phyloP scores from a whole-genome alignment of 2,329 filamentous ascomycete genomes.

The Aspergillus sp. region DNA sequence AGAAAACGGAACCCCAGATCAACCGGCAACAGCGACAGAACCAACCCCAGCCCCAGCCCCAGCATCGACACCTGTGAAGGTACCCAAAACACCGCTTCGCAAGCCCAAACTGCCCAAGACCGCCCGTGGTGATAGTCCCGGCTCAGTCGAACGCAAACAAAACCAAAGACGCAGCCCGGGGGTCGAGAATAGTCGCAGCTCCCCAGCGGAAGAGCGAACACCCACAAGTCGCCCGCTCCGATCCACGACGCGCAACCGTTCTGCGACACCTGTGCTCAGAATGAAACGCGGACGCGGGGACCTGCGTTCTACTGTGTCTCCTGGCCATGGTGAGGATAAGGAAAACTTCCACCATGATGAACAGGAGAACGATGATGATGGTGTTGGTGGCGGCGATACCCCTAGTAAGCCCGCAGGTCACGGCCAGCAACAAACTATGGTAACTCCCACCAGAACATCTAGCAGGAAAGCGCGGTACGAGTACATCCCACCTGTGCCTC shows the following conservation, averaged over 20 bases:
- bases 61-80: background rate
- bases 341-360: slow-evolving; percentile 14
- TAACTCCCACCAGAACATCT: slow-evolving; percentile 19
- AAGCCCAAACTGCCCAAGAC: slow-evolving; percentile 33
- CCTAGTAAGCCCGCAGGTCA: background rate
- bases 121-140: slow-evolving; percentile 32
- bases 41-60: background rate
- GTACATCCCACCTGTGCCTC: slow-evolving; percentile 43
- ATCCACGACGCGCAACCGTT: slow-evolving; percentile 19
- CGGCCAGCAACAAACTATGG: slow-evolving; percentile 2
- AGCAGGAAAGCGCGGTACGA: slow-evolving; percentile 23
- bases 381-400: background rate
- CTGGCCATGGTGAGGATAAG: slow-evolving; percentile 12
- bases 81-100: slow-evolving; percentile 15
- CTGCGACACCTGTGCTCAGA: slow-evolving; percentile 18
- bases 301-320: slow-evolving; percentile 18
- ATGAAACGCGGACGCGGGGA: slow-evolving; percentile 24
- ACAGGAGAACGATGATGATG: background rate
- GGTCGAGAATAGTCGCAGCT: background rate
- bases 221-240: slow-evolving; percentile 19
- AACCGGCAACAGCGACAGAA: slow-evolving; percentile 1
- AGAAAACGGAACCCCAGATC: background rate
- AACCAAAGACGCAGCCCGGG: background rate
- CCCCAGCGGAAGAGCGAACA: slow-evolving; percentile 14
- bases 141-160: slow-evolving; percentile 34